These are phyloP conservation scores for Melocanna baccifera DNA, from an alignment of 176 grass and related monocot species.

Conservation along the genomic window DNA sequence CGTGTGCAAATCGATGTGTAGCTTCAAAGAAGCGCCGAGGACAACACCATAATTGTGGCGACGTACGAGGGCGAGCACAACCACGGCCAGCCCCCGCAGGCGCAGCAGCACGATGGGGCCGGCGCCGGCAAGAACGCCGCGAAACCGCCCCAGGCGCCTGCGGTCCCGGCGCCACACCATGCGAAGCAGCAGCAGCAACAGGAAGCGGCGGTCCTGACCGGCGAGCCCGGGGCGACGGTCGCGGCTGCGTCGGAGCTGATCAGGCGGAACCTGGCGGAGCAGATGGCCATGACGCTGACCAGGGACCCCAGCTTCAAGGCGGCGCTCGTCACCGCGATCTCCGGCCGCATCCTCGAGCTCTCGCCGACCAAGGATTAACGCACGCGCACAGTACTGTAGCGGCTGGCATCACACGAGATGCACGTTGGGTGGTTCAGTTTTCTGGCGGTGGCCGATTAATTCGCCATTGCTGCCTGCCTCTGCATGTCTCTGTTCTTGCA, in stretches of 20 bases:
- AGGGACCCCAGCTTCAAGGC: constrained; percentile 77
- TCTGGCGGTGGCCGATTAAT: background rate
- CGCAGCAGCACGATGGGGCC: background rate
- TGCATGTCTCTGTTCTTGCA: background rate
- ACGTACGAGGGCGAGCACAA: constrained; percentile 98
- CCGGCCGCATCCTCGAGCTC: constrained; percentile 58
- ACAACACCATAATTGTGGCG: constrained; percentile 63
- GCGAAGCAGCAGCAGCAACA: background rate
- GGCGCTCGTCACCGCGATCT: constrained; percentile 64
- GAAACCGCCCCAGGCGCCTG: constrained; percentile 25
- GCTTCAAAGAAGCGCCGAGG: constrained; percentile 72
- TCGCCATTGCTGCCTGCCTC: background rate
- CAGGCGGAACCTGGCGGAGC: constrained; percentile 50
- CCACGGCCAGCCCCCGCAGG: constrained; percentile 46
- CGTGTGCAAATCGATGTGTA: background rate
- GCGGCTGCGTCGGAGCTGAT: constrained; percentile 34
- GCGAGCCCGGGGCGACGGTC: background rate
- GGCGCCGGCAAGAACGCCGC: constrained; percentile 22
- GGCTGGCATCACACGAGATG: background rate
- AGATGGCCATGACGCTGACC: constrained; percentile 84
- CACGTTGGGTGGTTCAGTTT: background rate
- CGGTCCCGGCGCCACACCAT: background rate
- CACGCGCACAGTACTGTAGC: background rate
- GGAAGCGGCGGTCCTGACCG: background rate
- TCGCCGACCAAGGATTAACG: constrained; percentile 50